These are phyloP conservation scores for Wallacemonas sp. DNA, from an alignment of 208 protist genomes.

Conservation along the genomic window DNA sequence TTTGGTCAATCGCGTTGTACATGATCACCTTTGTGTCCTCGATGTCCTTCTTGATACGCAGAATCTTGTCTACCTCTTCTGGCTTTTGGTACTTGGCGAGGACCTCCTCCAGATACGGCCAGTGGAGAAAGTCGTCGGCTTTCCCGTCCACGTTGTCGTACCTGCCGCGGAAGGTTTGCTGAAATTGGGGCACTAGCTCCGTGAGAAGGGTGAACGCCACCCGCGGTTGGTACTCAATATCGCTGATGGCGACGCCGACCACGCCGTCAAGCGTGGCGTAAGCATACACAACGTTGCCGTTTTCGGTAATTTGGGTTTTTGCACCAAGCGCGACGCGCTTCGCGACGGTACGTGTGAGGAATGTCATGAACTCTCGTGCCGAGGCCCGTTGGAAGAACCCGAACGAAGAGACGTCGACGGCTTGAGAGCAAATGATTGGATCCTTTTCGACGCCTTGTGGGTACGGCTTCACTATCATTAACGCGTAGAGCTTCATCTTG, in stretches of 20 bases:
- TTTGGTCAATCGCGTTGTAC: constrained; percentile 91
- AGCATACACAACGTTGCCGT: constrained; percentile 78
- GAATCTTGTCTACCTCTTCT: constrained; percentile 87
- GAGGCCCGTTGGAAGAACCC: constrained; percentile 86
- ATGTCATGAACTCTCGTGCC: constrained; percentile 83
- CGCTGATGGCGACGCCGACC: constrained; percentile 74
- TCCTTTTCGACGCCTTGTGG: constrained; percentile 53
- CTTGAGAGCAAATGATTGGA: constrained; percentile 71
- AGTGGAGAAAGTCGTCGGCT: constrained; percentile 75
- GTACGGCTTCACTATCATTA: constrained; percentile 64
- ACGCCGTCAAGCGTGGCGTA: constrained; percentile 71
- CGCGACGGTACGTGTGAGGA: constrained; percentile 81
- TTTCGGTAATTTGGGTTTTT: constrained; percentile 83
- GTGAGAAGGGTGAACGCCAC: constrained; percentile 87
- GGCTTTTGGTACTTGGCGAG: constrained; percentile 89
- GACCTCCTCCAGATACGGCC: constrained; percentile 70
- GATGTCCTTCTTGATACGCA: constrained; percentile 87
- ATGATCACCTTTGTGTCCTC: constrained; percentile 93
- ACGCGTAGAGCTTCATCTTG: constrained; percentile 75
- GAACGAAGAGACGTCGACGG: constrained; percentile 86
- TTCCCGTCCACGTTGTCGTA: constrained; percentile 58
- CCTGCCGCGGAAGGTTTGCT: constrained; percentile 84
- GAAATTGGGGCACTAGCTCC: constrained; percentile 66
- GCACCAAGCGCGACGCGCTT: constrained; percentile 60
- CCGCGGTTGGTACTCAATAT: constrained; percentile 84